Conservation (phyloP, 768 basidiomycete genomes). For the Candolleomyces efflorescens region DNA sequence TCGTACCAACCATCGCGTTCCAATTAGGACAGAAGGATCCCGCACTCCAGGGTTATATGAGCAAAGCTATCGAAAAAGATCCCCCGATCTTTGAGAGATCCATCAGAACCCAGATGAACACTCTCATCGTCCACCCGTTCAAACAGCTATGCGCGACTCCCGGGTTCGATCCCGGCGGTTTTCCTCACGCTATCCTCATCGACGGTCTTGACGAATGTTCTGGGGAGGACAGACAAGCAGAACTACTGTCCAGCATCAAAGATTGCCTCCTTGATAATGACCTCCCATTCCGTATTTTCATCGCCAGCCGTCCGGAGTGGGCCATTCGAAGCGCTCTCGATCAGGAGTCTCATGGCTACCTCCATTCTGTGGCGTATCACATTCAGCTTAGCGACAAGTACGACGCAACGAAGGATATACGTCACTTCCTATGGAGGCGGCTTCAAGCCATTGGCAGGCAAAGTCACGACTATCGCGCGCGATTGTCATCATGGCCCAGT, state of each 20-base stretch:
- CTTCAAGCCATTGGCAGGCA: background rate
- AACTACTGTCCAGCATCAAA: background rate
- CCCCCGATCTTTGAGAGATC: background rate
- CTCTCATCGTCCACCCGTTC: background rate
- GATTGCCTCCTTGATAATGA: background rate
- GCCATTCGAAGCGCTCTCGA: background rate
- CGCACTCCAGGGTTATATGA: background rate
- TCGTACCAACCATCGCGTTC: conserved; percentile 5
- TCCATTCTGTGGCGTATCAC: background rate
- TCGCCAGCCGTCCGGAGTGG: background rate
- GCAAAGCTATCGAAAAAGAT: background rate
- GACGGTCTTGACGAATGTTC: conserved; percentile 6
- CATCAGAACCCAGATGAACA: background rate
- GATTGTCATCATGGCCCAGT: background rate
- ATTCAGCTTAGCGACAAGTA: background rate
- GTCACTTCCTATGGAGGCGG: background rate
- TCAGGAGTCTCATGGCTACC: background rate
- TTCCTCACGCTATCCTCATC: background rate
- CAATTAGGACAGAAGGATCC: background rate
- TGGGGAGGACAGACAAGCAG: background rate
- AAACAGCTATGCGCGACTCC: background rate
- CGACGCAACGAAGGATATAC: background rate
- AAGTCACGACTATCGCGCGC: background rate
- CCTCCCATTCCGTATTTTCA: background rate
- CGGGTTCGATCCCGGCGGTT: background rate